Evolutionary conservation across 1,284 basidiomycete genomes (phyloP).

Genomic region (Trichosporon coremiiforme): DNA sequence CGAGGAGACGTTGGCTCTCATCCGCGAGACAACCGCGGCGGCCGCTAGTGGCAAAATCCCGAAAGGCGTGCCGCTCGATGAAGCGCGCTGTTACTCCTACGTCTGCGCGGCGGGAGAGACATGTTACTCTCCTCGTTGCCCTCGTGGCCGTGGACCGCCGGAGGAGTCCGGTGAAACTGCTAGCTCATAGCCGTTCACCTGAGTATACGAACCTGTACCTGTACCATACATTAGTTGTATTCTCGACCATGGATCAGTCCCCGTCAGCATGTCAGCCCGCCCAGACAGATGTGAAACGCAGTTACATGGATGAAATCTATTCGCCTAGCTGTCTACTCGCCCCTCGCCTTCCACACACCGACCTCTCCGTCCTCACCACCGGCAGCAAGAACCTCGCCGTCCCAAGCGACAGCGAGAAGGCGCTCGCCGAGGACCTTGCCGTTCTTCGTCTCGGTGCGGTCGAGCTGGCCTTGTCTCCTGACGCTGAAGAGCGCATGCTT

Average conservation of each 20-base stretch:
- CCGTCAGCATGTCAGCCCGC: not conserved
- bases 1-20: not conserved
- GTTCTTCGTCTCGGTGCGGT: slow-evolving; percentile 48
- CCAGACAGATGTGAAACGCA: slow-evolving; percentile 11
- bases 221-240: not conserved
- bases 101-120: not conserved
- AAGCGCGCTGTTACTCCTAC: not conserved
- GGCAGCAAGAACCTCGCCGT: slow-evolving; percentile 68
- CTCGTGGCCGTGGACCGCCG: not conserved
- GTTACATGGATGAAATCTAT: slow-evolving; percentile 13
- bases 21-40: not conserved
- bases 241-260: not conserved
- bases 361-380: slow-evolving; percentile 78
- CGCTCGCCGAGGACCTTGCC: slow-evolving; percentile 63
- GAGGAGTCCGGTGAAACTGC: not conserved
- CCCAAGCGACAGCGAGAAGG: slow-evolving; percentile 73
- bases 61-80: not conserved
- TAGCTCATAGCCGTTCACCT: too few relatives aligned
- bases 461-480: slow-evolving; percentile 29
- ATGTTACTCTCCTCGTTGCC: not conserved
- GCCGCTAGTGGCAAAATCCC: not conserved
- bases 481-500: slow-evolving; percentile 63
- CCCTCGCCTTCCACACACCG: slow-evolving; percentile 70
- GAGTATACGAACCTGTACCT: too few relatives aligned
- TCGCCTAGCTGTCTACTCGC: slow-evolving; percentile 36